These are phyloP conservation scores for Trypanosomatidae sp. DNA, from an alignment of 208 protist species.

Conservation along the genomic window DNA sequence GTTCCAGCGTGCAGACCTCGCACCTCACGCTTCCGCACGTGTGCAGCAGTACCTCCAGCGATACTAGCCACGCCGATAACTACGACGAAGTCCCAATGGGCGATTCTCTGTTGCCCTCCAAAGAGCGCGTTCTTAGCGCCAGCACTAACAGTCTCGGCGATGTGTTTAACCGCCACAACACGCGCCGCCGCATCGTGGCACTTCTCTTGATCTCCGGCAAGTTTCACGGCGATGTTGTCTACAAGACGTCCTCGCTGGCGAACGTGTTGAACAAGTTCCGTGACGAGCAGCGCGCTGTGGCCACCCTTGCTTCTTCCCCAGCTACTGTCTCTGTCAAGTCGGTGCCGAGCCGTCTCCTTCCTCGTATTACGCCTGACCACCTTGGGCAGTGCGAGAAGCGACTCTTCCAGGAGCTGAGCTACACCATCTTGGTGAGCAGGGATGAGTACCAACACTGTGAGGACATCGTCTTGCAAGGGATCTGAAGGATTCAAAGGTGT, in stretches of 20 bases:
- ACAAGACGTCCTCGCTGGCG: conserved; percentile 38
- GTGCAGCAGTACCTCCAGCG: conserved; percentile 32
- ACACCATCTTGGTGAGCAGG: conserved; percentile 28
- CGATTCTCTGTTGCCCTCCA: not conserved
- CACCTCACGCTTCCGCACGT: conserved; percentile 4
- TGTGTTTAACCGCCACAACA: conserved; percentile 29
- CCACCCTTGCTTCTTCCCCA: not conserved
- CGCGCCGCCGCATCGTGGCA: conserved; percentile 35
- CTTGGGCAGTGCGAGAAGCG: conserved; percentile 43
- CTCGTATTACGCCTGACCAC: conserved; percentile 18
- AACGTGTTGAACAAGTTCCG: conserved; percentile 25
- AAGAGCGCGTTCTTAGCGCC: conserved; percentile 7
- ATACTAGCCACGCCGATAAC: conserved; percentile 14
- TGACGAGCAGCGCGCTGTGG: conserved; percentile 7
- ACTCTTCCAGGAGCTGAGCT: conserved; percentile 34
- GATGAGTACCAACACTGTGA: conserved; percentile 35
- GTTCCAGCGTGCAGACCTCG: not conserved
- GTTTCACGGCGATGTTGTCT: conserved; percentile 45
- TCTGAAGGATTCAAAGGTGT: not conserved
- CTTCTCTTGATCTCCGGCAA: conserved; percentile 38
- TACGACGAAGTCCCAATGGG: not conserved
- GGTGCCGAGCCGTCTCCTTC: not conserved
- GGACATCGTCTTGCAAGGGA: conserved; percentile 8
- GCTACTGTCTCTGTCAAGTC: not conserved
- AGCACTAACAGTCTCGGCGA: conserved; percentile 22